Conservation (phyloP, 805 yeast genomes). For the Zygotorulaspora florentina region DNA sequence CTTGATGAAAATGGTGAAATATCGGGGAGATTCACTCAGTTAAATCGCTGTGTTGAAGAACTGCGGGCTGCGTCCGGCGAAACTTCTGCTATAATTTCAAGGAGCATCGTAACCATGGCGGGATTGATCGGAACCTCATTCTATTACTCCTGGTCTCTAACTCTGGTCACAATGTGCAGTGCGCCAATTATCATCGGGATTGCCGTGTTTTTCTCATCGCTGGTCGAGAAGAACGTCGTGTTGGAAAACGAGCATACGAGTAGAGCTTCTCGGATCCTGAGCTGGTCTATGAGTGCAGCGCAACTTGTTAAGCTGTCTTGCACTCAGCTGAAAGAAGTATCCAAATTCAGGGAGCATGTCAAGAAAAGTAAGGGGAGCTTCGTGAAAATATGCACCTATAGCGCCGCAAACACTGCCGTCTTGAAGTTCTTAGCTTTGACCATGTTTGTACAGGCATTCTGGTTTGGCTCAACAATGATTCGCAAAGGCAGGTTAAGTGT, state of each 20-base stretch:
- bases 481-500: constrained; percentile 45
- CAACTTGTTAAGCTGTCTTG: constrained; percentile 57
- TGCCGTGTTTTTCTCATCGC: constrained; percentile 48
- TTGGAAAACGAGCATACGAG: constrained; percentile 56
- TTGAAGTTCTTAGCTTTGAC: constrained; percentile 55
- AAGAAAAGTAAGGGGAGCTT: constrained; percentile 37
- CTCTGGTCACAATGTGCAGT: constrained; percentile 69
- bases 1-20: constrained; percentile 53
- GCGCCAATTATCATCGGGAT: constrained; percentile 60
- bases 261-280: constrained; percentile 53
- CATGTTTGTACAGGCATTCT: constrained; percentile 88
- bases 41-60: constrained; percentile 73
- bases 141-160: constrained; percentile 78
- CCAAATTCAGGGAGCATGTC: constrained; percentile 38
- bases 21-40: constrained; percentile 61
- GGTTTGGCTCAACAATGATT: constrained; percentile 80
- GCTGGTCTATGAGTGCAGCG: constrained; percentile 66
- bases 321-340: constrained; percentile 51
- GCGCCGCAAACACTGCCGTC: constrained; percentile 51
- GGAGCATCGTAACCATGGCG: constrained; percentile 48
- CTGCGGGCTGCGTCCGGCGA: constrained; percentile 64
- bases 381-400: constrained; percentile 42
- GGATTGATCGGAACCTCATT: constrained; percentile 63
- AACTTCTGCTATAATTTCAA: constrained; percentile 53
- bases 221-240: constrained; percentile 46